Conservation (phyloP, 2,329 filamentous ascomycete species). For the Hawksworthiomyces lignivorus region DNA sequence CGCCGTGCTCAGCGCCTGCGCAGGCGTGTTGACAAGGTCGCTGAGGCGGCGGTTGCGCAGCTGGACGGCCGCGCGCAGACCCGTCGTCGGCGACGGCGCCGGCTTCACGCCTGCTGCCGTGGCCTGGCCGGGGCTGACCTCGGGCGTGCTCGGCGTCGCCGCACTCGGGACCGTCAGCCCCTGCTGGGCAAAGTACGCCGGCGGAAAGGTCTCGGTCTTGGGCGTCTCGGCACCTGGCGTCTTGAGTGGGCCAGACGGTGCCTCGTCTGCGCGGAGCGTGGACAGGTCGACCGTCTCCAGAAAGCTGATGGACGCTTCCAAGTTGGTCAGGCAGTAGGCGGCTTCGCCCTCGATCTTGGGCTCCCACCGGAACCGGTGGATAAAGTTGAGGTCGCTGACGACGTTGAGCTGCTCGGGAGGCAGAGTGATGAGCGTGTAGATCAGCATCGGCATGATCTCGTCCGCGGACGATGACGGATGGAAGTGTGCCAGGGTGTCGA, state of each 20-base stretch:
- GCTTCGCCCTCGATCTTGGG: constrained; percentile 86
- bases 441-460: constrained; percentile 93
- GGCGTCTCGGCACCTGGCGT: constrained; percentile 35
- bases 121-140: constrained; percentile 23
- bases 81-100: constrained; percentile 27
- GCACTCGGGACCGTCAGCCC: constrained; percentile 26
- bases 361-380: constrained; percentile 82
- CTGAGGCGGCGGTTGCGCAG: constrained; percentile 70
- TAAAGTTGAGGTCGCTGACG: constrained; percentile 91
- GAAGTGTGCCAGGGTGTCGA: constrained; percentile 68
- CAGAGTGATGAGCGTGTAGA: constrained; percentile 89
- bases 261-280: constrained; percentile 74
- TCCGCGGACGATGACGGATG: constrained; percentile 83
- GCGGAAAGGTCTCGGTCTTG: constrained; percentile 48
- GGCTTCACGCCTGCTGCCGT: constrained; percentile 25
- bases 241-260: constrained; percentile 60
- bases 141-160: constrained; percentile 22
- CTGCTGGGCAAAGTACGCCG: constrained; percentile 39
- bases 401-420: constrained; percentile 79
- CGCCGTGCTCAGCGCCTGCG: constrained; percentile 72
- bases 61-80: constrained; percentile 38
- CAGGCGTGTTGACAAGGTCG: constrained; percentile 77
- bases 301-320: constrained; percentile 92
- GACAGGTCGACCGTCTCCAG: constrained; percentile 91
- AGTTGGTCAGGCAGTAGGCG: constrained; percentile 90